These are phyloP conservation scores for Venturia oleaginea DNA, from an alignment of 2,329 filamentous ascomycete species.

Conservation along the genomic window DNA sequence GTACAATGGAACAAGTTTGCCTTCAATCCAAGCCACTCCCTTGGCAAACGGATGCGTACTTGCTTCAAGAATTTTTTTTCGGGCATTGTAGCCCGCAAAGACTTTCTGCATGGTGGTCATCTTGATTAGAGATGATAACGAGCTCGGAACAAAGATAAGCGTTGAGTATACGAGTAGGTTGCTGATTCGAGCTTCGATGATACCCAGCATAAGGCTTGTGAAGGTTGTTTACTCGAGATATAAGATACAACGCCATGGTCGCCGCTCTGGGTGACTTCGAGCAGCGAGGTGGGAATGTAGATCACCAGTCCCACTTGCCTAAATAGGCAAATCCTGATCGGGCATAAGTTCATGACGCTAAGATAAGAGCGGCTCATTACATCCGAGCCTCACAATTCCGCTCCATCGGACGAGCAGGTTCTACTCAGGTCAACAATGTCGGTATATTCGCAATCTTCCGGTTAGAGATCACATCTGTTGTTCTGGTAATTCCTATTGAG, in stretches of 20 bases:
- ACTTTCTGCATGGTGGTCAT: slow-evolving; percentile 39
- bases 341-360: neutral
- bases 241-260: neutral
- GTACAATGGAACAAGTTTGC: slow-evolving; percentile 34
- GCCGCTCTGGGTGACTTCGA: neutral
- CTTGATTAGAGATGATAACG: slow-evolving; percentile 5
- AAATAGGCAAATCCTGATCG: neutral
- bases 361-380: slow-evolving; percentile 4
- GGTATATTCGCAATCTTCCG: no score
- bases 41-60: slow-evolving; percentile 33
- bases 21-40: slow-evolving; percentile 41
- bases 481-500: no score
- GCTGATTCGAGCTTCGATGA: neutral
- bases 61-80: slow-evolving; percentile 24
- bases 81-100: slow-evolving; percentile 30
- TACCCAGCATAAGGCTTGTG: neutral
- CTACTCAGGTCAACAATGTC: no score
- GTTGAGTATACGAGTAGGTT: neutral
- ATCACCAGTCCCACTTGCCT: neutral
- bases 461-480: no score
- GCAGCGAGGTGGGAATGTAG: neutral
- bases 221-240: neutral
- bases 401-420: no score
- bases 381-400: neutral
- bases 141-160: neutral